Evolutionary conservation across 805 yeast genomes (phyloP).

Genomic region (Metschnikowia henanensis): DNA sequence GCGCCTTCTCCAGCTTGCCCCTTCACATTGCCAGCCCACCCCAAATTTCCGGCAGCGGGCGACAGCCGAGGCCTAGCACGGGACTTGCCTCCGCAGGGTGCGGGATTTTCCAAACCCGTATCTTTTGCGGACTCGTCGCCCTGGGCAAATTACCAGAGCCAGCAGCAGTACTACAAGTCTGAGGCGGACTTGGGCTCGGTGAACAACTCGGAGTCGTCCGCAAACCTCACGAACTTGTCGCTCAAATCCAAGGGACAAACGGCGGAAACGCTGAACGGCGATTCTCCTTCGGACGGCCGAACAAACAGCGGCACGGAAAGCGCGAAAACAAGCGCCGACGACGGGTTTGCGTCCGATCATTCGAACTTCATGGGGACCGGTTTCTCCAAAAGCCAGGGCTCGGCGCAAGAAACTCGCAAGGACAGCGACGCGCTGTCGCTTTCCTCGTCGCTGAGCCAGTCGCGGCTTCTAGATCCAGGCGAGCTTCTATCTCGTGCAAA

Average conservation of each 20-base stretch:
- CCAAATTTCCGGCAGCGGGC: background rate
- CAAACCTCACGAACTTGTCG: conserved; percentile 17
- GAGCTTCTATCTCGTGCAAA: conserved; percentile 19
- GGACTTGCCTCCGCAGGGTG: background rate
- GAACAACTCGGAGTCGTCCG: conserved; percentile 15
- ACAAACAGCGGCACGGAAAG: conserved; percentile 10
- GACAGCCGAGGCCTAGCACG: conserved; percentile 17
- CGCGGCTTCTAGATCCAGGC: conserved; percentile 5
- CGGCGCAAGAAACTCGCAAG: background rate
- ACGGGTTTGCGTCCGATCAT: conserved; percentile 13
- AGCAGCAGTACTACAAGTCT: conserved; percentile 12
- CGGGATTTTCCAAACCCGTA: conserved; percentile 4
- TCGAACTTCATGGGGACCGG: conserved; percentile 4
- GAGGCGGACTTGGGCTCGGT: conserved; percentile 13
- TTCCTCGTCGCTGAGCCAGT: conserved; percentile 1
- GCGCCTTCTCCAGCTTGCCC: conserved; percentile 7
- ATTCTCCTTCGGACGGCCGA: conserved; percentile 8
- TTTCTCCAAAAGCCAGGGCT: background rate
- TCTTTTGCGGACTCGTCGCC: conserved; percentile 5
- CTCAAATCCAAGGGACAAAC: conserved; percentile 14
- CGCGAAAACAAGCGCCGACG: conserved; percentile 6
- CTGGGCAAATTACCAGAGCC: conserved; percentile 7
- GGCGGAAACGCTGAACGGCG: background rate
- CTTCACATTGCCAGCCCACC: conserved; percentile 3
- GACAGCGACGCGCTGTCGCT: conserved; percentile 8